phyloP scores from a whole-genome alignment of 106 monocot species.

The Gastrodia elata region DNA sequence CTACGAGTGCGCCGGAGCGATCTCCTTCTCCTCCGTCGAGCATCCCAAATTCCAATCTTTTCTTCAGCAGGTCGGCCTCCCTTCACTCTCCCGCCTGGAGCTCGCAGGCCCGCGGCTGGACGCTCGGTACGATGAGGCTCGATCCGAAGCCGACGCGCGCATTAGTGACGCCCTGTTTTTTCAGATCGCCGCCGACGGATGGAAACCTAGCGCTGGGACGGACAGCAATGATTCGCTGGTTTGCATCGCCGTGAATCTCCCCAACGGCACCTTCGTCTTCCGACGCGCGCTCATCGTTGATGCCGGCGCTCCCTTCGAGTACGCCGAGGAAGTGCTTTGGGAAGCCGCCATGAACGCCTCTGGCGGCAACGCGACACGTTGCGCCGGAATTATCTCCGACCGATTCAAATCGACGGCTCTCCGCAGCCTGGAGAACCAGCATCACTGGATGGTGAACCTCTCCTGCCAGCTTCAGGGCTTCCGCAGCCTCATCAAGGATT shows the following conservation, averaged over 20 bases:
- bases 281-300: slow-evolving; percentile 32
- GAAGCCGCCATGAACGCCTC: slow-evolving; percentile 21
- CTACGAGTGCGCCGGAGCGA: slow-evolving; percentile 52
- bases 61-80: slow-evolving; percentile 68
- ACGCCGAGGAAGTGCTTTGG: slow-evolving; percentile 53
- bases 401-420: slow-evolving; percentile 43
- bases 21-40: slow-evolving; percentile 57
- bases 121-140: slow-evolving; percentile 50
- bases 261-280: slow-evolving; percentile 83
- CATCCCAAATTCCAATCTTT: slow-evolving; percentile 76
- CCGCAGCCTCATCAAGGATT: slow-evolving; percentile 44
- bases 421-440: slow-evolving; percentile 40
- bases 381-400: slow-evolving; percentile 34
- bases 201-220: slow-evolving; percentile 15
- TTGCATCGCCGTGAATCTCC: slow-evolving; percentile 61
- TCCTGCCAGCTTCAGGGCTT: slow-evolving; percentile 52
- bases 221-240: slow-evolving; percentile 26
- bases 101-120: slow-evolving; percentile 59
- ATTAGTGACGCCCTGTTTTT: slow-evolving; percentile 78
- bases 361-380: slow-evolving; percentile 9
- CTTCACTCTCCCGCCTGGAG: slow-evolving; percentile 36
- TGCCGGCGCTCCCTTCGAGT: slow-evolving; percentile 33
- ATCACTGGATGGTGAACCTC: slow-evolving; percentile 77
- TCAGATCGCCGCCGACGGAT: slow-evolving; percentile 72
- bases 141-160: slow-evolving; percentile 51